Conservation (phyloP, 2,329 filamentous ascomycete genomes). For the Helotiales sp. region DNA sequence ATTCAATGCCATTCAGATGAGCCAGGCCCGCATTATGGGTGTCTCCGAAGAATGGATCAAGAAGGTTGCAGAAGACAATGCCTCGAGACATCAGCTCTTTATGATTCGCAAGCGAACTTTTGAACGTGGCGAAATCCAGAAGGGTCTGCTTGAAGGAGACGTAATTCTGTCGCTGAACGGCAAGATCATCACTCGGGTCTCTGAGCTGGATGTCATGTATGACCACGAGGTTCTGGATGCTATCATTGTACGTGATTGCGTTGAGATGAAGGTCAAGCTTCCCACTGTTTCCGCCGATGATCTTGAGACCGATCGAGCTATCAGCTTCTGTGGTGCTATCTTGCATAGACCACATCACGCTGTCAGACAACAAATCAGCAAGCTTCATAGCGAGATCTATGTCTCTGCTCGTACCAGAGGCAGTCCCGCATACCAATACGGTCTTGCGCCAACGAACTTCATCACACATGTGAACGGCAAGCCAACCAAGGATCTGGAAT, state of each 20-base stretch:
- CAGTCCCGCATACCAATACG: slow-evolving; percentile 85
- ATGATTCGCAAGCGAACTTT: slow-evolving; percentile 92
- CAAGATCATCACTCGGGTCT: slow-evolving; percentile 89
- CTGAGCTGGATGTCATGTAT: slow-evolving; percentile 96
- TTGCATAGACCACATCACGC: slow-evolving; percentile 93
- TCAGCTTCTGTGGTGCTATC: slow-evolving; percentile 94
- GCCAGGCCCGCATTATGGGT: slow-evolving; percentile 94
- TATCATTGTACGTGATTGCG: slow-evolving; percentile 79
- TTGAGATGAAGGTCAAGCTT: slow-evolving; percentile 75
- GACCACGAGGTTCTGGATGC: slow-evolving; percentile 80
- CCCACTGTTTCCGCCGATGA: slow-evolving; percentile 86
- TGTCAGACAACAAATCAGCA: slow-evolving; percentile 94
- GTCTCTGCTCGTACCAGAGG: slow-evolving; percentile 84
- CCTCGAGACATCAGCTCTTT: slow-evolving; percentile 92
- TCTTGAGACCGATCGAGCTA: slow-evolving; percentile 86
- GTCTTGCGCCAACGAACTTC: slow-evolving; percentile 94
- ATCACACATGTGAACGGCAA: slow-evolving; percentile 93
- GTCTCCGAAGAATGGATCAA: slow-evolving; percentile 95
- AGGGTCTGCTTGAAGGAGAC: slow-evolving; percentile 81
- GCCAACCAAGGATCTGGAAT: slow-evolving; percentile 76
- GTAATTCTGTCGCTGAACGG: slow-evolving; percentile 89
- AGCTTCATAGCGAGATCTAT: slow-evolving; percentile 94
- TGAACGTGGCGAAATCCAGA: slow-evolving; percentile 60
- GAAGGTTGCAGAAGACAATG: slow-evolving; percentile 84
- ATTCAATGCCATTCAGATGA: slow-evolving; percentile 94